A percentile compares a stretch with the other conserved stretches of the same genome.
Evolutionary conservation across 768 basidiomycete species (phyloP).

Genomic region (Tulasnella sp.): DNA sequence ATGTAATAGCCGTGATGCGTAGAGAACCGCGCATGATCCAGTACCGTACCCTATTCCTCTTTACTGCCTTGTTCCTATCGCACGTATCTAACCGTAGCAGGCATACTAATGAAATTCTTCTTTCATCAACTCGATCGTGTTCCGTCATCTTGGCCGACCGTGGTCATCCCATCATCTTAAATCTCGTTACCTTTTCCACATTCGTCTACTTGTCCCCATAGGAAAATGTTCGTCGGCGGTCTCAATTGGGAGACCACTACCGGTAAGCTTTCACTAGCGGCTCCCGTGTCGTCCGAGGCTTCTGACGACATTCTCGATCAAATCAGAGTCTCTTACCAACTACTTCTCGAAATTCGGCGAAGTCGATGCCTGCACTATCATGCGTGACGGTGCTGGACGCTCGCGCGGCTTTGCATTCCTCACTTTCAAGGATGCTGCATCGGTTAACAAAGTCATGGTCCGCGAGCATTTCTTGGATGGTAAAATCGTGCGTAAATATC

Average conservation of each 20-base stretch:
- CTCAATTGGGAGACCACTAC: slow-evolving; percentile 94
- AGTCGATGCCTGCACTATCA: slow-evolving; percentile 64
- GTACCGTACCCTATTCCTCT: slow-evolving; percentile 9
- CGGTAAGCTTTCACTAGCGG: slow-evolving; percentile 33
- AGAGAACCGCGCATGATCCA: neutral
- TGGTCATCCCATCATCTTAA: neutral
- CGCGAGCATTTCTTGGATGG: slow-evolving; percentile 92
- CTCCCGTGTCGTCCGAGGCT: neutral
- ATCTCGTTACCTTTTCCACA: neutral
- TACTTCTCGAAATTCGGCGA: slow-evolving; percentile 96
- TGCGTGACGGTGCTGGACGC: neutral
- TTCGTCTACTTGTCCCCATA: slow-evolving; percentile 26
- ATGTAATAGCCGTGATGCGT: neutral
- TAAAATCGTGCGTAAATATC: slow-evolving; percentile 65
- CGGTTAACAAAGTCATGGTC: slow-evolving; percentile 93
- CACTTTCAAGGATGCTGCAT: slow-evolving; percentile 67
- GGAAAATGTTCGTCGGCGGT: slow-evolving; percentile 99
- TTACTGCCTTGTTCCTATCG: neutral
- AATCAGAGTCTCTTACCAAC: slow-evolving; percentile 56
- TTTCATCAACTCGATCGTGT: slow-evolving; percentile 20
- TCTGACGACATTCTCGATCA: slow-evolving; percentile 21
- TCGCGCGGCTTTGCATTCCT: slow-evolving; percentile 81
- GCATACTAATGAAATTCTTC: slow-evolving; percentile 31
- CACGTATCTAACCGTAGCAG: slow-evolving; percentile 12
- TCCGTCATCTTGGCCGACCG: slow-evolving; percentile 20